Base-by-base conservation (phyloP, 2,329 filamentous ascomycete species). In the Davidsoniella neocaledoniae region DNA sequence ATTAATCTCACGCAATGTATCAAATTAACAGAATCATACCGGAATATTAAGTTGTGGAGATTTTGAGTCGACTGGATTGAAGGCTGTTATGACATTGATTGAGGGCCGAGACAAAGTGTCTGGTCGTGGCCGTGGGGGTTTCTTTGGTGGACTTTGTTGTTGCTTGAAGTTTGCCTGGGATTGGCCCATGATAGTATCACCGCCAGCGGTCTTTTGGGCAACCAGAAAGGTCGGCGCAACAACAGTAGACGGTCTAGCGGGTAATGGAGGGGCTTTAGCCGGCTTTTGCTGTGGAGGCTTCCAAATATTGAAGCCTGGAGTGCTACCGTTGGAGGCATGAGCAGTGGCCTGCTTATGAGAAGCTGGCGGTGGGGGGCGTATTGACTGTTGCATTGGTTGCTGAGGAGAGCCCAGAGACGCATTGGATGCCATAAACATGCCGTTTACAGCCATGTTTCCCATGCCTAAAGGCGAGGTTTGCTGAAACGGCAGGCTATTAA, bases 201-300 rank as follows among this genome's bases (percentile, higher is more conserved):
- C 45, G 26, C 39, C 45, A 10, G 50, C 33, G 36, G 54, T 48
- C 47, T 53, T 53, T 37, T 47, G 39, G 8, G 53, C 55, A 17
- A 55, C 47, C 19, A 51, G 37, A 16, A 50, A 54, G 23, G 56
- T 43, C 10, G 55, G 54, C 23, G 54, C 54, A 44, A 53, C 54
- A 41, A 54, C 54, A 38, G 56, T 55, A 10, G 50, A 52, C 38
- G 50, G 50, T 21, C 50, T 49, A 46, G 45, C 44, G 25, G 25
- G 41, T 14, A 49, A 65, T 57, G 26, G 61, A 57, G 9, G 65
- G 62, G 40, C 50, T 53, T 68, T 68, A 8, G 64, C 62, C 33
- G 62, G 64, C 29, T 64, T 62, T 25, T 65, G 64, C 8, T 66
- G 57, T 1, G 66, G 64, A 5, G 66, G 66, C 46, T 63, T 64